These are phyloP conservation scores for Stereum hirsutum DNA, from an alignment of 1,284 basidiomycete genomes.

Conservation along the genomic window DNA sequence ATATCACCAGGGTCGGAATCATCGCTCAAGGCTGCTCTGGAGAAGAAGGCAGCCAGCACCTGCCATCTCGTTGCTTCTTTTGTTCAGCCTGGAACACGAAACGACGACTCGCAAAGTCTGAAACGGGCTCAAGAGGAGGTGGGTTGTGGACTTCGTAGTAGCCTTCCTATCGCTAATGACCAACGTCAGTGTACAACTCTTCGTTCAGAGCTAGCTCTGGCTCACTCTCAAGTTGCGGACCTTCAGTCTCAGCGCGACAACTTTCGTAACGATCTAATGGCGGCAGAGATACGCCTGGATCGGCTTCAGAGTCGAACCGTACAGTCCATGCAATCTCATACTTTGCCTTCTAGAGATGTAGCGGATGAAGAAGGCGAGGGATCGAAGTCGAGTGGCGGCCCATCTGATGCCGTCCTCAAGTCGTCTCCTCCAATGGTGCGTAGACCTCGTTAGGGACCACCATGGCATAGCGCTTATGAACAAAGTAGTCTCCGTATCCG, in stretches of 20 bases:
- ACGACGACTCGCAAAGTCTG: slow-evolving; percentile 33
- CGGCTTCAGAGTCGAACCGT: slow-evolving; percentile 60
- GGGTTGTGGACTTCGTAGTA: slow-evolving; percentile 13
- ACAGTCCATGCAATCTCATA: slow-evolving; percentile 26
- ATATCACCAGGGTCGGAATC: slow-evolving; percentile 32
- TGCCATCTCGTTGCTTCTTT: slow-evolving; percentile 43
- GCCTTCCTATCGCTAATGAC: slow-evolving; percentile 12
- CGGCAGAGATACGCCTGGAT: slow-evolving; percentile 67
- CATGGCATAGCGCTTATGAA: too few species aligned
- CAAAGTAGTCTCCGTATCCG: slow-evolving; percentile 24
- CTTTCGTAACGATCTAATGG: slow-evolving; percentile 48
- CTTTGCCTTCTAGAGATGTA: slow-evolving; percentile 8
- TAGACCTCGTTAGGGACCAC: too few species aligned
- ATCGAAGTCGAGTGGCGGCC: slow-evolving; percentile 33
- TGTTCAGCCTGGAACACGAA: slow-evolving; percentile 31
- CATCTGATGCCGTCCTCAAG: slow-evolving; percentile 32
- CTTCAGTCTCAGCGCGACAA: slow-evolving; percentile 43
- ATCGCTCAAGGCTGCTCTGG: slow-evolving; percentile 37
- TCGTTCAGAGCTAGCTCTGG: slow-evolving; percentile 51
- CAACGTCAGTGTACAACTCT: slow-evolving; percentile 40
- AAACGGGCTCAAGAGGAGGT: slow-evolving; percentile 59
- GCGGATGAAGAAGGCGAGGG: slow-evolving; percentile 31
- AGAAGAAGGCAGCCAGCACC: slow-evolving; percentile 45
- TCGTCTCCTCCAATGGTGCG: too few species aligned
- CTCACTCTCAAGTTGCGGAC: slow-evolving; percentile 48